Evolutionary conservation across 1,139 yeast species (phyloP).

Genomic region (Chernovozyma aurita): DNA sequence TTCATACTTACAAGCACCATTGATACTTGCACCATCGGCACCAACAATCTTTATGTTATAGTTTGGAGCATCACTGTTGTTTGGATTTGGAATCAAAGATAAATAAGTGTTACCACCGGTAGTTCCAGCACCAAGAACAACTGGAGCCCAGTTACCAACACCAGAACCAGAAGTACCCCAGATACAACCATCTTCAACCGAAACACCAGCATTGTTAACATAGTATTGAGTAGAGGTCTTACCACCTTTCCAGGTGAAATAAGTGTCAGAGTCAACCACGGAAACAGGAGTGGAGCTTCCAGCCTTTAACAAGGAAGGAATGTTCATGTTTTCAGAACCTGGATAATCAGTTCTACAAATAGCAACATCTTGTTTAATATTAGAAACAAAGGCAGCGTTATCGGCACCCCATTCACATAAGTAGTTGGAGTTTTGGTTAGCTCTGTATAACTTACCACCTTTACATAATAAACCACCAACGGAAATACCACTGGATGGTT

Average conservation of each 20-base stretch:
- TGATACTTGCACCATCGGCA: slow-evolving; percentile 44
- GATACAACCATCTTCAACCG: slow-evolving; percentile 66
- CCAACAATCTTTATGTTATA: slow-evolving; percentile 69
- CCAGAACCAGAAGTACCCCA: slow-evolving; percentile 68
- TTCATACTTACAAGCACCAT: slow-evolving; percentile 62
- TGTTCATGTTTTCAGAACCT: slow-evolving; percentile 84
- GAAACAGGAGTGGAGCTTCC: slow-evolving; percentile 57
- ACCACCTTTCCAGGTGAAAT: slow-evolving; percentile 64
- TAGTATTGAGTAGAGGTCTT: slow-evolving; percentile 74
- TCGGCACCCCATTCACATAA: slow-evolving; percentile 77
- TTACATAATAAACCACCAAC: slow-evolving; percentile 76
- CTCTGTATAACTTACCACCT: slow-evolving; percentile 63
- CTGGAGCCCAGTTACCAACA: slow-evolving; percentile 83
- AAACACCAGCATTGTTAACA: slow-evolving; percentile 78
- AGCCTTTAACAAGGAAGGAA: slow-evolving; percentile 66
- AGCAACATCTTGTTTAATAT: slow-evolving; percentile 57
- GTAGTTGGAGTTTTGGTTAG: slow-evolving; percentile 54
- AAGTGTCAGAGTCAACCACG: slow-evolving; percentile 58
- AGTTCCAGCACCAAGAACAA: slow-evolving; percentile 73
- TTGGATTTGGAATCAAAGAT: slow-evolving; percentile 80
- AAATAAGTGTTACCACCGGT: slow-evolving; percentile 60
- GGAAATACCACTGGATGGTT: slow-evolving; percentile 71
- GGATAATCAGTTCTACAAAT: slow-evolving; percentile 87
- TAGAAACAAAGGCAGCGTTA: slow-evolving; percentile 55
- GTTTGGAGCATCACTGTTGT: slow-evolving; percentile 59